Percentiles rank a stretch among this genome's conserved stretches.
Evolutionary conservation across 2,329 filamentous ascomycete species (phyloP).

Genomic region (Sporothrix luriei): DNA sequence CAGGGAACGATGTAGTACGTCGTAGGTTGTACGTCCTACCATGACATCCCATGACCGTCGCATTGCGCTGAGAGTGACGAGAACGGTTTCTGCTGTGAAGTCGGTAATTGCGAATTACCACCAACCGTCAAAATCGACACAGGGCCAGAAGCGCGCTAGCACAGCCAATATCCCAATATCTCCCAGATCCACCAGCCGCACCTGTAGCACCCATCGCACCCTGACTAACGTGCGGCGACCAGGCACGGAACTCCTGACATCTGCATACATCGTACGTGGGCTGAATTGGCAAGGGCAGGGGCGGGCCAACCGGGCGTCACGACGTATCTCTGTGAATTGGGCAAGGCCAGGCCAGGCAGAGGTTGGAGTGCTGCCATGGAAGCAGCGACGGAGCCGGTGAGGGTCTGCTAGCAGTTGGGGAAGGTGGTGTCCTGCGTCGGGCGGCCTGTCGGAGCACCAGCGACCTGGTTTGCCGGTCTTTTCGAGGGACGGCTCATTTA

Average conservation of each 20-base stretch:
- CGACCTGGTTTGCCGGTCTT: constrained; percentile 13
- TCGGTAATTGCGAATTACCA: no score
- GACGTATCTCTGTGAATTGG: neutral
- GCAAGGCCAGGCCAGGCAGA: neutral
- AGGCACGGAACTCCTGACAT: constrained; percentile 3
- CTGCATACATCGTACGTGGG: neutral
- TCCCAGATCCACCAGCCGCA: neutral
- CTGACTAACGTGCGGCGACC: constrained; percentile 7
- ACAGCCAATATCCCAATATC: constrained; percentile 23
- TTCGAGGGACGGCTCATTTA: constrained; percentile 2
- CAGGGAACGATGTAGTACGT: no score
- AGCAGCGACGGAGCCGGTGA: neutral
- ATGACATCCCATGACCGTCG: no score
- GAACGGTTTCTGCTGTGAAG: no score
- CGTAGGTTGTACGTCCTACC: no score
- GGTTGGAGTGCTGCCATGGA: neutral
- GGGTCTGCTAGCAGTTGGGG: no score
- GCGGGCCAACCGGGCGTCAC: neutral
- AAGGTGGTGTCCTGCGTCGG: no score
- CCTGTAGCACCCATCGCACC: constrained; percentile 5
- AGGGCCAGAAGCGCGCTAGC: constrained; percentile 11
- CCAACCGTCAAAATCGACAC: neutral
- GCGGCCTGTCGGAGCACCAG: neutral
- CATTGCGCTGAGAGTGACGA: no score
- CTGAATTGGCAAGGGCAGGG: neutral